These are phyloP conservation scores for Neocucurbitaria cava DNA, from an alignment of 2,329 filamentous ascomycete genomes.

Conservation along the genomic window DNA sequence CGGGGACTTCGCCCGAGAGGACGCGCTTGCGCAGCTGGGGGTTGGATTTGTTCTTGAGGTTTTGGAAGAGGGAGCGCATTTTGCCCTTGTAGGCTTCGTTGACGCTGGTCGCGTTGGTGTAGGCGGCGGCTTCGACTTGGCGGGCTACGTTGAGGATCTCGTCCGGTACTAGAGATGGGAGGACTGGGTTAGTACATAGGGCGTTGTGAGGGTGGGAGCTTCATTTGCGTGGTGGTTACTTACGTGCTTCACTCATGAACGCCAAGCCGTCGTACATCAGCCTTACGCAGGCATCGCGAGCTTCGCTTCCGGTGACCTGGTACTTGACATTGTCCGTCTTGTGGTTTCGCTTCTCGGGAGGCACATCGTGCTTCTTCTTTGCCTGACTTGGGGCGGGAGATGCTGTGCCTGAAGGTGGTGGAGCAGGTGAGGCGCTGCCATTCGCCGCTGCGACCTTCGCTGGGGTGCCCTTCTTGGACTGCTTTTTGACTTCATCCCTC, in stretches of 20 bases:
- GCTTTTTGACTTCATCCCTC: slow-evolving; percentile 76
- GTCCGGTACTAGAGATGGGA: slow-evolving; percentile 57
- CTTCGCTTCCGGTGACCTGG: slow-evolving; percentile 74
- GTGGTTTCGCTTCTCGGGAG: slow-evolving; percentile 80
- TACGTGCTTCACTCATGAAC: slow-evolving; percentile 66
- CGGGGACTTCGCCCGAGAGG: slow-evolving; percentile 73
- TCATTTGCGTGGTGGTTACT: no score
- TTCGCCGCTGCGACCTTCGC: slow-evolving; percentile 31
- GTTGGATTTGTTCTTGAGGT: slow-evolving; percentile 93
- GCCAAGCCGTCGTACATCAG: slow-evolving; percentile 94
- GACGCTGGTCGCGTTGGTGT: slow-evolving; percentile 71
- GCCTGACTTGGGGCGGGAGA: slow-evolving; percentile 59
- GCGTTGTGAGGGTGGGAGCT: slow-evolving; percentile 15
- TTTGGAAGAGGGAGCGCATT: slow-evolving; percentile 90
- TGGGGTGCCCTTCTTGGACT: slow-evolving; percentile 40
- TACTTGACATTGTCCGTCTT: slow-evolving; percentile 81
- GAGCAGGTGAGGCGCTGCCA: slow-evolving; percentile 40
- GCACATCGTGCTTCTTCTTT: slow-evolving; percentile 62
- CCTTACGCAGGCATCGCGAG: slow-evolving; percentile 85
- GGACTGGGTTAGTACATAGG: slow-evolving; percentile 20
- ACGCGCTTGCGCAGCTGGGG: slow-evolving; percentile 77
- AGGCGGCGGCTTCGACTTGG: slow-evolving; percentile 80
- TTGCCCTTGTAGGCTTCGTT: slow-evolving; percentile 81
- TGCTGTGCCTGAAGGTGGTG: slow-evolving; percentile 47
- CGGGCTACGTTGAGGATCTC: slow-evolving; percentile 71